phyloP scores from a whole-genome alignment of 176 grass and related monocot species.

The Rhipidocladum racemiflorum region DNA sequence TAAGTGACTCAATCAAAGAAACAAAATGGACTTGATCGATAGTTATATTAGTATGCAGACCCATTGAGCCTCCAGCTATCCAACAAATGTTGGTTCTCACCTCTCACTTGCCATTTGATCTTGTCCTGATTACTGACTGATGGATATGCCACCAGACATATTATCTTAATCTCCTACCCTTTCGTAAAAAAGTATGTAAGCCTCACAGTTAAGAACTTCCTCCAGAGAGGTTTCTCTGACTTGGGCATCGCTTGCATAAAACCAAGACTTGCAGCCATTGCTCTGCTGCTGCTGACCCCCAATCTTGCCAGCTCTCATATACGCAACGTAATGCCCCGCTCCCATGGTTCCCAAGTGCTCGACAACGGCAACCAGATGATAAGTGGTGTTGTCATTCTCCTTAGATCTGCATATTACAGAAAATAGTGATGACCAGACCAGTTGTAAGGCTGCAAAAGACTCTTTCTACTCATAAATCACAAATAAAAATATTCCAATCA shows the following conservation, averaged over 20 bases:
- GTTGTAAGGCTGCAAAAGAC: background rate
- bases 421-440: slow-evolving; percentile 24
- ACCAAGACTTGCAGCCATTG: slow-evolving; percentile 42
- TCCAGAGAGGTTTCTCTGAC: slow-evolving; percentile 52
- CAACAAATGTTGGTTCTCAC: background rate
- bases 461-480: slow-evolving; percentile 11
- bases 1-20: background rate
- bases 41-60: slow-evolving; percentile 7
- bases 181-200: slow-evolving; percentile 73
- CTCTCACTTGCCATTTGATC: slow-evolving; percentile 14
- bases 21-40: slow-evolving; percentile 21
- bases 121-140: background rate
- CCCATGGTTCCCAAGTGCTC: slow-evolving; percentile 76
- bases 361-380: slow-evolving; percentile 68
- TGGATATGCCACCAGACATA: background rate
- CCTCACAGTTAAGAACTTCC: slow-evolving; percentile 64
- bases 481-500: background rate
- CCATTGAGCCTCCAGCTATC: background rate
- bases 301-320: slow-evolving; percentile 56
- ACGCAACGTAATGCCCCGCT: slow-evolving; percentile 75
- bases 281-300: slow-evolving; percentile 32
- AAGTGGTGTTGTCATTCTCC: slow-evolving; percentile 48
- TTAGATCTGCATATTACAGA: slow-evolving; percentile 47
- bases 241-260: slow-evolving; percentile 58
- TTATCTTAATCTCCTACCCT: slow-evolving; percentile 29